Evolutionary conservation across 2,329 filamentous ascomycete genomes (phyloP).

Genomic region (Plectosphaerella sp.): DNA sequence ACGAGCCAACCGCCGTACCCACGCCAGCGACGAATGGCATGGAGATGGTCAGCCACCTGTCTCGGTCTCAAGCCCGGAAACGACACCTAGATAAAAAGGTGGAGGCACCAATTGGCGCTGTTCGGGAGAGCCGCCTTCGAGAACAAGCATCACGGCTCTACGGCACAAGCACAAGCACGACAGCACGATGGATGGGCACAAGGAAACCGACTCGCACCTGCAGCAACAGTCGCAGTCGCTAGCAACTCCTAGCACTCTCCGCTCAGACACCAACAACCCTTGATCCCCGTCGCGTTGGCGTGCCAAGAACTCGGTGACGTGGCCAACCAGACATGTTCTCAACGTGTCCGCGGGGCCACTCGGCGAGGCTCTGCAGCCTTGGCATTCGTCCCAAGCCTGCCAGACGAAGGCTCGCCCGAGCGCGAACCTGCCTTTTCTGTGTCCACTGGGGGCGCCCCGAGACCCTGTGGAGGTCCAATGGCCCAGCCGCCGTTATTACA

Average conservation of each 20-base stretch:
- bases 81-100: too few relatives aligned
- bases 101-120: too few relatives aligned
- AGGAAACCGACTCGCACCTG: not conserved
- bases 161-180: not conserved
- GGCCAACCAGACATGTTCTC: not conserved
- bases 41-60: too few relatives aligned
- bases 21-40: too few relatives aligned
- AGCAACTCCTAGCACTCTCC: not conserved
- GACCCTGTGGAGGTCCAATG: too few relatives aligned
- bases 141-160: not conserved
- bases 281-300: not conserved
- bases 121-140: not conserved
- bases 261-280: not conserved
- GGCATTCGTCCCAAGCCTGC: not conserved
- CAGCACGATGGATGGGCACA: not conserved
- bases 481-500: too few relatives aligned
- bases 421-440: not conserved
- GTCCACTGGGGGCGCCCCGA: not conserved
- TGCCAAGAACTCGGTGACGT: constrained; percentile 3
- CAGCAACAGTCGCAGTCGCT: not conserved
- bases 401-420: not conserved
- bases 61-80: too few relatives aligned
- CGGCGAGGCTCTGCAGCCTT: constrained; percentile 4
- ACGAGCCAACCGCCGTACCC: too few relatives aligned
- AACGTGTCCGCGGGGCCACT: not conserved